A percentile compares a stretch with the other conserved stretches of the same genome.
Conservation (phyloP, 228 moss, liverwort and hornwort species). For the Sphagnum magellanicum region DNA sequence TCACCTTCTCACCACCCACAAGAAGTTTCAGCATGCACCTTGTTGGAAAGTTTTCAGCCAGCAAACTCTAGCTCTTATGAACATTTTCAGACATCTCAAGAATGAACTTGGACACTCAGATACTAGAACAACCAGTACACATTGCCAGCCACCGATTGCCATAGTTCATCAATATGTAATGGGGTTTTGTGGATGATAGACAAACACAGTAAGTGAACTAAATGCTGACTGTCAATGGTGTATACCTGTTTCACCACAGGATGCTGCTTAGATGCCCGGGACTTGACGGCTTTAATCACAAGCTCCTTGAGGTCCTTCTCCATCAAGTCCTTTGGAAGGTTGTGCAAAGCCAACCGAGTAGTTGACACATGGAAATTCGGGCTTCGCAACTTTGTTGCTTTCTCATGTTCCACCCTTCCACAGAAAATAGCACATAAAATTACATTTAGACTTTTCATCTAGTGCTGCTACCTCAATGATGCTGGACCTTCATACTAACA, state of each 20-base stretch:
- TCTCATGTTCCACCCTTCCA: constrained; percentile 74
- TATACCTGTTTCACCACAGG: constrained; percentile 90
- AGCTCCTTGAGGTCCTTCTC: constrained; percentile 86
- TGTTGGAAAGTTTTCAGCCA: no score
- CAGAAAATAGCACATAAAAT: neutral
- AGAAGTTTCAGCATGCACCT: neutral
- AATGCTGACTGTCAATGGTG: neutral
- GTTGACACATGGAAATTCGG: constrained; percentile 94
- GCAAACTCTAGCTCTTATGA: no score
- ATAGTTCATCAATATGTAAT: no score
- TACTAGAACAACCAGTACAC: no score
- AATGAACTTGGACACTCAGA: no score
- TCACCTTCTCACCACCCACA: constrained; percentile 45
- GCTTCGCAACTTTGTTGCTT: constrained; percentile 82
- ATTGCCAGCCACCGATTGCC: no score
- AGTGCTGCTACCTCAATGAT: no score
- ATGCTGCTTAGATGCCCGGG: constrained; percentile 90
- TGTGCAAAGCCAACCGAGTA: constrained; percentile 81
- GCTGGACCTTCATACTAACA: neutral
- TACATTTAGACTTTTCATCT: neutral
- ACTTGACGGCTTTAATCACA: constrained; percentile 72
- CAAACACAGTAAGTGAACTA: no score
- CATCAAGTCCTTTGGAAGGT: constrained; percentile 70
- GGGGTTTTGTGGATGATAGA: no score
- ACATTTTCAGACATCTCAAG: no score